Evolutionary conservation across 2,329 filamentous ascomycete genomes (phyloP).

Genomic region (Aspergillus costaricaensis): DNA sequence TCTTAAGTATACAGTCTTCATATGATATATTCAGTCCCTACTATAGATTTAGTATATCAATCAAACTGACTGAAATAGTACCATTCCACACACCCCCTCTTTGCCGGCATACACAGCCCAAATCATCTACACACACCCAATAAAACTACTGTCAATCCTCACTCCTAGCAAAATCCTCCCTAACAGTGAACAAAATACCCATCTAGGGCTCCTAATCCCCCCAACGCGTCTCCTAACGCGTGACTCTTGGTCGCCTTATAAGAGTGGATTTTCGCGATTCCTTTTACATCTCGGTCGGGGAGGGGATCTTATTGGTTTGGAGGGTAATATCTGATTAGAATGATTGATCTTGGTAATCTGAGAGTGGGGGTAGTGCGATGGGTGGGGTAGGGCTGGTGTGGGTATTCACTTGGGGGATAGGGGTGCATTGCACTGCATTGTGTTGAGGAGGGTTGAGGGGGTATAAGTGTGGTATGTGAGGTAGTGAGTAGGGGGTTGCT

Average conservation of each 20-base stretch:
- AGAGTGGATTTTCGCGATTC: background rate
- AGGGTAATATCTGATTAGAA: background rate
- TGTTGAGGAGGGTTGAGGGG: too few species aligned
- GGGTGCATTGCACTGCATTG: too few species aligned
- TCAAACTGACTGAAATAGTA: too few species aligned
- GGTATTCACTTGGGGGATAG: too few species aligned
- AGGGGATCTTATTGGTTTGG: background rate
- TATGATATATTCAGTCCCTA: too few species aligned
- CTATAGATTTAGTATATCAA: too few species aligned
- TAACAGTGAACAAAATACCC: background rate
- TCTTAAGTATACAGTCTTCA: too few species aligned
- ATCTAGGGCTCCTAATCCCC: background rate
- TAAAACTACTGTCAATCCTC: background rate
- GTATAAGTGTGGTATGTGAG: too few species aligned
- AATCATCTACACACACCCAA: background rate
- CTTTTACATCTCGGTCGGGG: background rate
- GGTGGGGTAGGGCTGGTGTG: too few species aligned
- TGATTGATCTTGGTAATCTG: background rate
- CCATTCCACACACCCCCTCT: background rate
- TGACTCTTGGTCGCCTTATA: background rate
- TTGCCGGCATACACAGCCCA: background rate
- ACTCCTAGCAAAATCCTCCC: background rate
- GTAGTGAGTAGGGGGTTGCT: too few species aligned
- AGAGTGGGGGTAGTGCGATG: too few species aligned
- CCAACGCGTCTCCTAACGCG: background rate